phyloP scores from a whole-genome alignment of 2,329 filamentous ascomycete genomes.

The Thyridium curvatum region DNA sequence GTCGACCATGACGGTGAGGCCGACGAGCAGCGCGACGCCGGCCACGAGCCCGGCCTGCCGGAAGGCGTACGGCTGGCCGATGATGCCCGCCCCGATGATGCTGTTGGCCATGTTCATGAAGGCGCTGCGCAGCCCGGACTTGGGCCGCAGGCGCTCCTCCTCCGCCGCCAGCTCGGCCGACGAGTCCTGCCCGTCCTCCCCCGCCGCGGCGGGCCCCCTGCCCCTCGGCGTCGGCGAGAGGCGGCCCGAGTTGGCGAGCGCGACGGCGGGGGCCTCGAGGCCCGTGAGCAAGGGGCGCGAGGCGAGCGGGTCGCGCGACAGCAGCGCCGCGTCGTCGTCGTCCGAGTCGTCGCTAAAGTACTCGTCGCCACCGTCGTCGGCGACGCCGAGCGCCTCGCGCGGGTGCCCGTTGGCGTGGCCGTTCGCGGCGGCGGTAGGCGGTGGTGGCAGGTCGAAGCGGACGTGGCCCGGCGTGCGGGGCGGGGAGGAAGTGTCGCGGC shows the following conservation, averaged over 20 bases:
- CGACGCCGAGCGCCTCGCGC: slow-evolving; percentile 7
- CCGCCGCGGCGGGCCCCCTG: neutral
- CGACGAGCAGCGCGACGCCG: slow-evolving; percentile 71
- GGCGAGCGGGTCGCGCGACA: slow-evolving; percentile 24
- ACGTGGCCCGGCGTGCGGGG: slow-evolving; percentile 66
- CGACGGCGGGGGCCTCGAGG: slow-evolving; percentile 72
- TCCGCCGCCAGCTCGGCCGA: slow-evolving; percentile 37
- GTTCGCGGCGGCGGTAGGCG: slow-evolving; percentile 3
- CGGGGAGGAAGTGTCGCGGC: slow-evolving; percentile 23
- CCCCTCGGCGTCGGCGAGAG: slow-evolving; percentile 16
- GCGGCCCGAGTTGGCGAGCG: slow-evolving; percentile 51
- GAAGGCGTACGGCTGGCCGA: slow-evolving; percentile 92
- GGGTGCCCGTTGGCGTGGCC: slow-evolving; percentile 7
- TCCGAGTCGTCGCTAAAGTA: slow-evolving; percentile 20
- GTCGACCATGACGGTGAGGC: slow-evolving; percentile 78
- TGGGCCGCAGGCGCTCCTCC: slow-evolving; percentile 59
- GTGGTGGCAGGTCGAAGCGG: slow-evolving; percentile 57
- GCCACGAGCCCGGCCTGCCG: slow-evolving; percentile 81
- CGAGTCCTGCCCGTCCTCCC: slow-evolving; percentile 29
- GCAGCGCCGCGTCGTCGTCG: slow-evolving; percentile 19
- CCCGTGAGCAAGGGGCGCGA: slow-evolving; percentile 65
- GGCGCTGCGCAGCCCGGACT: slow-evolving; percentile 77
- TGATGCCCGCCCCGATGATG: slow-evolving; percentile 77
- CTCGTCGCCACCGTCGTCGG: slow-evolving; percentile 15
- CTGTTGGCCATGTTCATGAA: slow-evolving; percentile 99